Conservation (phyloP, 768 basidiomycete species). For the Agrocybe pediades region DNA sequence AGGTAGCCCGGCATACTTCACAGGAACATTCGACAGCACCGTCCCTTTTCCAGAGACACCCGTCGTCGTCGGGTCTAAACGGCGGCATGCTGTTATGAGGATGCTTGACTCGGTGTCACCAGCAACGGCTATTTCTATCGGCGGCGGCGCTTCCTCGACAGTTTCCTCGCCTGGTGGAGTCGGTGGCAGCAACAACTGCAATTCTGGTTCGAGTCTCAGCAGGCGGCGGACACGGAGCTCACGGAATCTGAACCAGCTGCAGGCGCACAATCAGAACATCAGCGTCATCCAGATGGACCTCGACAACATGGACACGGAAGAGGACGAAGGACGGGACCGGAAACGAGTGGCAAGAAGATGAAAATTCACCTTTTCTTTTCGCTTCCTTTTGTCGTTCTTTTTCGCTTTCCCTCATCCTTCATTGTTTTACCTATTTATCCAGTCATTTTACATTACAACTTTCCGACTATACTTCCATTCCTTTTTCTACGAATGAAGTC, state of each 20-base stretch:
- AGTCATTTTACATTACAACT: slow-evolving; percentile 1
- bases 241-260: slow-evolving; percentile 32
- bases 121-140: slow-evolving; percentile 30
- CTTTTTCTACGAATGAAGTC: slow-evolving; percentile 7
- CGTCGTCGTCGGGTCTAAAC: slow-evolving; percentile 56
- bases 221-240: slow-evolving; percentile 61
- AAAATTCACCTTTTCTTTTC: slow-evolving; percentile 13
- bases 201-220: slow-evolving; percentile 20
- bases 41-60: slow-evolving; percentile 38
- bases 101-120: slow-evolving; percentile 60
- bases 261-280: slow-evolving; percentile 39
- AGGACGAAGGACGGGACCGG: slow-evolving; percentile 66
- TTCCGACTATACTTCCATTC: neutral
- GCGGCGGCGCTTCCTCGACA: slow-evolving; percentile 39
- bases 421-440: slow-evolving; percentile 6
- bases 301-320: slow-evolving; percentile 76
- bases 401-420: neutral
- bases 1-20: slow-evolving; percentile 20
- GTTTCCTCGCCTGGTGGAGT: slow-evolving; percentile 22
- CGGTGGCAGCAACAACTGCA: slow-evolving; percentile 22
- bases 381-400: neutral
- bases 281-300: slow-evolving; percentile 34
- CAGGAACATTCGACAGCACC: slow-evolving; percentile 16
- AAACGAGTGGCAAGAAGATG: slow-evolving; percentile 74
- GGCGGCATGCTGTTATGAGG: slow-evolving; percentile 80